Conservation (phyloP, 768 basidiomycete genomes). For the Russula sp. region DNA sequence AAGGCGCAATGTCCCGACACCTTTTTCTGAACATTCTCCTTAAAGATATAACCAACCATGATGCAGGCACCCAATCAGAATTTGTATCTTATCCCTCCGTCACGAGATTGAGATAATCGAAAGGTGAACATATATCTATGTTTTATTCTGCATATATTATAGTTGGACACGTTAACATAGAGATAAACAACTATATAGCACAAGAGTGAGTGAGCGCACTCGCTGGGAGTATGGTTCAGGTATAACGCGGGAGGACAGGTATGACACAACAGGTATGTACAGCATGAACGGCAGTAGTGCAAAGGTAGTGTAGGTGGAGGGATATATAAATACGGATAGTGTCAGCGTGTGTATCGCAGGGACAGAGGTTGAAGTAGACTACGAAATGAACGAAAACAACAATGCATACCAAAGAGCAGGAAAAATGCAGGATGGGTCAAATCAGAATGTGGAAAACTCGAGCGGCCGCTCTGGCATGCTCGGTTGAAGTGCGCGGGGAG, state of each 20-base stretch:
- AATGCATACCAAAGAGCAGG: constrained; percentile 12
- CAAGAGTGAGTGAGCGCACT: constrained; percentile 21
- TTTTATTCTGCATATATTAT: constrained; percentile 25
- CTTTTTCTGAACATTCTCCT: no score
- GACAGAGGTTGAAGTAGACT: constrained; percentile 5
- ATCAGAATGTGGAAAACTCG: constrained; percentile 60
- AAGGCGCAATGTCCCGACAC: no score
- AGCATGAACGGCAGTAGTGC: constrained; percentile 20
- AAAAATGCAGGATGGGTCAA: background rate
- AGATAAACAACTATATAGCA: constrained; percentile 29
- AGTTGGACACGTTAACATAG: constrained; percentile 21
- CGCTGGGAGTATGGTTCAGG: constrained; percentile 6
- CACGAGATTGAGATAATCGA: no score
- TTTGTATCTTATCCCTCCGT: no score
- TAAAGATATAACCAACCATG: no score
- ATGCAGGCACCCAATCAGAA: no score
- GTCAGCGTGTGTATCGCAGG: constrained; percentile 16
- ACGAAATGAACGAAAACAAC: constrained; percentile 21
- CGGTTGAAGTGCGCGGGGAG: constrained; percentile 49
- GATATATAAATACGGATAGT: constrained; percentile 16
- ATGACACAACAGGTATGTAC: constrained; percentile 28
- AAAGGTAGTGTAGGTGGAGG: background rate
- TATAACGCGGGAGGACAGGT: constrained; percentile 24
- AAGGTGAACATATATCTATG: no score
- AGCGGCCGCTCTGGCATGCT: constrained; percentile 47